These are phyloP conservation scores for Phytophthora fragariaefolia DNA, from an alignment of 352 stramenopile species.

Conservation along the genomic window DNA sequence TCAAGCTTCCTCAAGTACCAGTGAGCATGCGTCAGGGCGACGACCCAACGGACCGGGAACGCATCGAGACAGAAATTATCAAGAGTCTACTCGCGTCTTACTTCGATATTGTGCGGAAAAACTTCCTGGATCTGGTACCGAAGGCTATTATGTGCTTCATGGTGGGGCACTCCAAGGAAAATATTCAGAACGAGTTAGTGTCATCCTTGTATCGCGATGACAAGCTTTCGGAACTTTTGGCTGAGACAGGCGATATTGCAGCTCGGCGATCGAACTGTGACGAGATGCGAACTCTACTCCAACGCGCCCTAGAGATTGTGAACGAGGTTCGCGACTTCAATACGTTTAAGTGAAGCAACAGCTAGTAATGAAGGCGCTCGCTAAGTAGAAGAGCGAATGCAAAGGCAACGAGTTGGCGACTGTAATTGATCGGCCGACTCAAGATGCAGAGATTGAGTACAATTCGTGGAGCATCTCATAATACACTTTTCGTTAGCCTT, in stretches of 20 bases:
- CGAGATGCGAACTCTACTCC: constrained; percentile 97
- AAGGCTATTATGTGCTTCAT: constrained; percentile 99
- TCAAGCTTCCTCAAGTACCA: constrained; percentile 96
- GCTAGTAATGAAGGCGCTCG: constrained; percentile 6
- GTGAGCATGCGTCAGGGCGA: constrained; percentile 96
- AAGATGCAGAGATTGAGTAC: too few relatives aligned
- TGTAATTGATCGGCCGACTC: too few relatives aligned
- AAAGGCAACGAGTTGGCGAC: constrained; percentile 12
- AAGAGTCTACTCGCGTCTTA: constrained; percentile 97
- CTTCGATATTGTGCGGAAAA: constrained; percentile 99
- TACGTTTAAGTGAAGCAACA: constrained; percentile 91
- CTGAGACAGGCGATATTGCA: constrained; percentile 96
- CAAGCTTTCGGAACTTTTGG: constrained; percentile 95
- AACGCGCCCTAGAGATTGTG: constrained; percentile 97
- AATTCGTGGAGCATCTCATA: constrained; percentile 2
- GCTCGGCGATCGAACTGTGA: constrained; percentile 94
- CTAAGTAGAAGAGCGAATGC: constrained; percentile 18
- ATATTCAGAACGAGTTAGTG: constrained; percentile 98
- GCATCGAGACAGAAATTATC: constrained; percentile 99
- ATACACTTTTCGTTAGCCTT: constrained; percentile 33
- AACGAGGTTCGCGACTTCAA: constrained; percentile 99
- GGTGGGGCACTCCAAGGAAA: constrained; percentile 94
- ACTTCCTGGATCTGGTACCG: constrained; percentile 99
- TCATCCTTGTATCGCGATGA: constrained; percentile 97
- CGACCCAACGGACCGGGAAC: constrained; percentile 95